phyloP scores from a whole-genome alignment of 192 early-diverging fungal species.

The Linnemannia zychae region DNA sequence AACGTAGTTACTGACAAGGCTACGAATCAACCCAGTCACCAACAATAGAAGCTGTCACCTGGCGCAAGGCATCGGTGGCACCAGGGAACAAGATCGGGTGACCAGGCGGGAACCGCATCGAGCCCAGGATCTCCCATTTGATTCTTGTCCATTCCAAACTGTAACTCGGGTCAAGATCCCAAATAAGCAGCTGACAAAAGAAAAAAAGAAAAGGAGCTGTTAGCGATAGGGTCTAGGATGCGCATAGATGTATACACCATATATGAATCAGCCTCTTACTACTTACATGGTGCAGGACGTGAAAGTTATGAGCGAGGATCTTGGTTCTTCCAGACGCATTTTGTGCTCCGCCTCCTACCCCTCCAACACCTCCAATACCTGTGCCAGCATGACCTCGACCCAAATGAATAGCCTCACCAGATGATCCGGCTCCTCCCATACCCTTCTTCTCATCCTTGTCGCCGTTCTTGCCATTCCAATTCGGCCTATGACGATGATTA shows the following conservation, averaged over 20 bases:
- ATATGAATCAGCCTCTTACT: neutral
- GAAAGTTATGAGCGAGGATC: conserved; percentile 42
- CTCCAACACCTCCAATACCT: neutral
- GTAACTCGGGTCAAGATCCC: conserved; percentile 46
- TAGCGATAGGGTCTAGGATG: neutral
- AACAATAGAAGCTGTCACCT: conserved; percentile 31
- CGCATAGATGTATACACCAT: neutral
- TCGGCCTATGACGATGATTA: neutral
- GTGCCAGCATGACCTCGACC: neutral
- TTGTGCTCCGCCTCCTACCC: neutral
- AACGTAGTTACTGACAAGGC: neutral
- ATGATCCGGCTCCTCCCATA: neutral
- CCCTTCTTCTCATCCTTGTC: conserved; percentile 17
- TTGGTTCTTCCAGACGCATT: conserved; percentile 24
- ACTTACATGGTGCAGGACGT: conserved; percentile 54
- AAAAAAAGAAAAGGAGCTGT: neutral
- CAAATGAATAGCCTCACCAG: neutral
- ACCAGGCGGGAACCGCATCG: conserved; percentile 54
- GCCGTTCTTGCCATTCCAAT: neutral
- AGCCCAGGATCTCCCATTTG: conserved; percentile 48
- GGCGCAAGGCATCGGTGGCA: conserved; percentile 26
- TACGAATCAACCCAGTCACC: conserved; percentile 14
- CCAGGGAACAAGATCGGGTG: conserved; percentile 52
- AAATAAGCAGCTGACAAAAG: conserved; percentile 33
- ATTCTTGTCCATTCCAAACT: conserved; percentile 47